A percentile compares a stretch with the other conserved stretches of the same genome.
Evolutionary conservation across 2,329 filamentous ascomycete species (phyloP).

Genomic region (Colletotrichum tamarilloi): DNA sequence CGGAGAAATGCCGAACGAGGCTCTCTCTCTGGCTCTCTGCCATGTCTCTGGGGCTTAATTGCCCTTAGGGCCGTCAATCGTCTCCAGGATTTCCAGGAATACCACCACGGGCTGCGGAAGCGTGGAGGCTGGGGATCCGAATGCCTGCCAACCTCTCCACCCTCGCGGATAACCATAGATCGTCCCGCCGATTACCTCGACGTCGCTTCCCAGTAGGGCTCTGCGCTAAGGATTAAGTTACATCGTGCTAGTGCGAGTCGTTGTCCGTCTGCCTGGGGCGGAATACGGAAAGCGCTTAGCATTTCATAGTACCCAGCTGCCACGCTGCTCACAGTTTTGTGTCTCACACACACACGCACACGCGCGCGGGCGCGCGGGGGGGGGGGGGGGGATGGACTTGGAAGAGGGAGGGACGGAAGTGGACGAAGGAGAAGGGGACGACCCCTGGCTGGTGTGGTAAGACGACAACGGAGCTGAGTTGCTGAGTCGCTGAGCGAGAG

Average conservation of each 20-base stretch:
- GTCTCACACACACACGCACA: too few species aligned
- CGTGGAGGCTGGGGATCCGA: slow-evolving; percentile 5
- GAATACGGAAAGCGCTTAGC: background rate
- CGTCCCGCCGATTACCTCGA: slow-evolving; percentile 18
- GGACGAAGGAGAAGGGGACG: background rate
- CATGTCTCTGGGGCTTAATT: slow-evolving; percentile 11
- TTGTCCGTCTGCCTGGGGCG: background rate
- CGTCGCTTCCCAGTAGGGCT: background rate
- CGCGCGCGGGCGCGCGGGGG: background rate
- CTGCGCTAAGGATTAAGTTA: background rate
- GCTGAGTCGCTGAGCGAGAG: background rate
- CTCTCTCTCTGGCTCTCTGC: background rate
- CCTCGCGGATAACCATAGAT: slow-evolving; percentile 17
- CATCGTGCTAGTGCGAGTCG: background rate
- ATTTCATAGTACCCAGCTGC: background rate
- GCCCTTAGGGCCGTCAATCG: background rate
- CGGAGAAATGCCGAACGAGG: slow-evolving; percentile 20
- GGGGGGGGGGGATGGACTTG: too few species aligned
- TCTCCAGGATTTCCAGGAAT: background rate
- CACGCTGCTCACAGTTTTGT: background rate
- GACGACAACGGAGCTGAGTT: slow-evolving; percentile 6
- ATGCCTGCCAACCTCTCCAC: slow-evolving; percentile 19
- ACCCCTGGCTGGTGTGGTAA: background rate
- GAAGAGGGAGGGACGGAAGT: background rate
- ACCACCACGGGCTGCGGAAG: background rate